Evolutionary conservation across 768 basidiomycete genomes (phyloP), one percentile per base, ranked within the genome.

Genomic region (Collybia nuda): DNA sequence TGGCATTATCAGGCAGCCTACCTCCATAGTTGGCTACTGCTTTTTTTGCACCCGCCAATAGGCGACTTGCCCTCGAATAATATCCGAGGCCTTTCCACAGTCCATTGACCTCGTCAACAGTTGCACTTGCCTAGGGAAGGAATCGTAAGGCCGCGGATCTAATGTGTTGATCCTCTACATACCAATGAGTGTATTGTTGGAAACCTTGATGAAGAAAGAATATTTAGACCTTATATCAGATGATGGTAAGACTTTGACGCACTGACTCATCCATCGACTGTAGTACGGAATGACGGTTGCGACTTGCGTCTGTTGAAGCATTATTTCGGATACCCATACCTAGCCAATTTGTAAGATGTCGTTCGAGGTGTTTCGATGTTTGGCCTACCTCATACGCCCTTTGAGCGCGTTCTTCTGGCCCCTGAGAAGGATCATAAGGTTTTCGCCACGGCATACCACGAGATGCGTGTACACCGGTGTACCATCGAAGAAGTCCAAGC

Each of bases 241-340:
- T 23, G 40, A 26, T 26, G 6, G 47, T 43, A 48, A 41, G 11
- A 41, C 11, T 26, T 18, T 37, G 15, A 71, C 80, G 52, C 54
- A 90, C 90, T 76, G 86, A 57, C 75, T 72, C 78, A 95, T 90
- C 93, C 93, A 98, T 19, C 79, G 78, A 46, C 81, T 85, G 67
- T 91, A 98, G 68, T 97, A 98, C 1, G 90, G 90, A 58, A 95
- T 93, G n/a, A 96, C 93, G 1, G 93, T 93, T 4, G 70, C 78
- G 28, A 97, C 94, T 65, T 96, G 93, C 0, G 95, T 98, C 68
- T 98, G 95, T 67, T 98, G 95, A 2, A 95, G 76, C 95, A 97
- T 97, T 50, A 97, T 86, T 70, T 98, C 93, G 12, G 86, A 90
- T 19, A 93, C 77, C 89, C 90, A 92, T 21, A 93, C 88, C 90